Percentiles rank a stretch among this genome's conserved stretches.
These are phyloP conservation scores for Suillus subaureus DNA, from an alignment of 768 basidiomycete species.

Conservation along the genomic window DNA sequence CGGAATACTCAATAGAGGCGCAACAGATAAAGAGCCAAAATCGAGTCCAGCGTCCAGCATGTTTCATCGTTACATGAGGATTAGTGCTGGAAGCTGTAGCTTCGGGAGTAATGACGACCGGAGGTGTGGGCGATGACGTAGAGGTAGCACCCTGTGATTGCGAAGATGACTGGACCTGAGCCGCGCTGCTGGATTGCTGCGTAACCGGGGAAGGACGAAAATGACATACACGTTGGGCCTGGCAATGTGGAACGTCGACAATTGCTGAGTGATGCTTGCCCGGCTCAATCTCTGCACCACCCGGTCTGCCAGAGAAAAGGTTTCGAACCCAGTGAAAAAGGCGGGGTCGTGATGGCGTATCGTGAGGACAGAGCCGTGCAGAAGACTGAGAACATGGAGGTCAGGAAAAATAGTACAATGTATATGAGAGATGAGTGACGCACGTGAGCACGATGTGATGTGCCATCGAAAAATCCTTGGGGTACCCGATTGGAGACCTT, in stretches of 20 bases:
- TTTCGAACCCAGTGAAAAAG: background rate
- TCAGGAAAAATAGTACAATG: too few species aligned
- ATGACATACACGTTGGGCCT: background rate
- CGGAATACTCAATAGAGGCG: background rate
- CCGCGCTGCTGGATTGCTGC: background rate
- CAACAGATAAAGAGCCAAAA: background rate
- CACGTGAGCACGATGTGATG: too few species aligned
- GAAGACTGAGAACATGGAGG: too few species aligned
- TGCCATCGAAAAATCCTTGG: too few species aligned
- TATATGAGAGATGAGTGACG: too few species aligned
- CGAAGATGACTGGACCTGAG: background rate
- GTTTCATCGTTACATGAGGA: background rate
- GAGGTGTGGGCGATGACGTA: too few species aligned
- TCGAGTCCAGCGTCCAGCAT: background rate
- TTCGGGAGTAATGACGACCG: too few species aligned
- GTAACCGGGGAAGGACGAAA: accelerated
- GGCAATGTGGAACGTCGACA: background rate
- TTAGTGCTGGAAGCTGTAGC: background rate
- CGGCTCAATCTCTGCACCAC: background rate
- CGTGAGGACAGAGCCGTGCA: too few species aligned
- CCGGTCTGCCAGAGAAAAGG: background rate
- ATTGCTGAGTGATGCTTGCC: background rate
- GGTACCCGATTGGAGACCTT: too few species aligned
- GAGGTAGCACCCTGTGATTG: background rate
- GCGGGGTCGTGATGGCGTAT: background rate